These are phyloP conservation scores for Micractinium conductrix DNA, from an alignment of 139 green algal species.

Conservation along the genomic window DNA sequence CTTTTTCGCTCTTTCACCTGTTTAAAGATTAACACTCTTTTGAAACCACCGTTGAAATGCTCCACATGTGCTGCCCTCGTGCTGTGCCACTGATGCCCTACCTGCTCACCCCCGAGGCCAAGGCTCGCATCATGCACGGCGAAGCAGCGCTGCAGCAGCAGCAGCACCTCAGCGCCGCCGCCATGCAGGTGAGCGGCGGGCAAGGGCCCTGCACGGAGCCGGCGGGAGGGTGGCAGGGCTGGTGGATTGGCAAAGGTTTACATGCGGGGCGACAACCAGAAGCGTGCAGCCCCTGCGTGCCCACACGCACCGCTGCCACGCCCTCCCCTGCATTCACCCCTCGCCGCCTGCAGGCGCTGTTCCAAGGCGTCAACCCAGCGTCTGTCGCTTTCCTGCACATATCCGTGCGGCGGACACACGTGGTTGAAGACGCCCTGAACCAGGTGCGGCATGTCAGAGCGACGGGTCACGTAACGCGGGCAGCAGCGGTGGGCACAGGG, in stretches of 20 bases:
- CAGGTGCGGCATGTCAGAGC: conserved; percentile 60
- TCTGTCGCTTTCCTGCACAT: conserved; percentile 56
- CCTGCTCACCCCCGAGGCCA: conserved; percentile 71
- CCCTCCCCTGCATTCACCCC: not conserved
- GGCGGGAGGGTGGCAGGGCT: not conserved
- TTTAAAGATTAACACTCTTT: too few relatives aligned
- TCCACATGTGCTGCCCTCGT: too few relatives aligned
- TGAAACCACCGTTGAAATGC: too few relatives aligned
- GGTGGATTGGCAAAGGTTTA: not conserved
- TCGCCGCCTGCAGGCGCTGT: conserved; percentile 5
- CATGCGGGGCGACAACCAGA: too few relatives aligned
- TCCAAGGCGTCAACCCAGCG: conserved; percentile 14
- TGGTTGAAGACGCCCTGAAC: conserved; percentile 80
- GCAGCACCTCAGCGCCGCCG: conserved; percentile 57
- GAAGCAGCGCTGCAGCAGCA: conserved; percentile 70
- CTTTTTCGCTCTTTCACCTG: too few relatives aligned
- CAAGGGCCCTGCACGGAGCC: not conserved
- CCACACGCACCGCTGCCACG: not conserved
- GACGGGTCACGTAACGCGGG: too few relatives aligned
- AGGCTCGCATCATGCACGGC: conserved; percentile 73
- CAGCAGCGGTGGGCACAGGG: too few relatives aligned
- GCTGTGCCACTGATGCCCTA: conserved; percentile 49
- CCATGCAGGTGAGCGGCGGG: conserved; percentile 53
- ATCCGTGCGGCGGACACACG: conserved; percentile 65
- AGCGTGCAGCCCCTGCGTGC: not conserved